These are phyloP conservation scores for Populus tomentosa DNA, from an alignment of 441 rosid genomes.

Conservation along the genomic window DNA sequence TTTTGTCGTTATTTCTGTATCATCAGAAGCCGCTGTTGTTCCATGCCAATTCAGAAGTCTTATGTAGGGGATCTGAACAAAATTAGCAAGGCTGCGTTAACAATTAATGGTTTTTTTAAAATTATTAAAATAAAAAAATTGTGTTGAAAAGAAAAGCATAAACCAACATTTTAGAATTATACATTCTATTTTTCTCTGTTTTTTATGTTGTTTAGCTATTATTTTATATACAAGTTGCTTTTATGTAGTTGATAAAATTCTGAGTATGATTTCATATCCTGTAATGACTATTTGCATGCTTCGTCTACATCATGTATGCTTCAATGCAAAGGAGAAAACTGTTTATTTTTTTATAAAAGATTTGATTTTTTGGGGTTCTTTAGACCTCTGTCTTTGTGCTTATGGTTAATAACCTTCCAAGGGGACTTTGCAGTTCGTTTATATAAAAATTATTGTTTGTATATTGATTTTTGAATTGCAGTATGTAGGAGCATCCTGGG, in stretches of 20 bases:
- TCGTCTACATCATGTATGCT: not conserved
- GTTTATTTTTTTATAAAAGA: no score
- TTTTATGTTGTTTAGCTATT: not conserved
- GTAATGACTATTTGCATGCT: not conserved
- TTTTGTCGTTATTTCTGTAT: not conserved
- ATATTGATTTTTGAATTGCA: constrained; percentile 10
- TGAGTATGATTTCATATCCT: not conserved
- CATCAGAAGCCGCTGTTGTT: not conserved
- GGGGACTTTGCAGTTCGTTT: not conserved
- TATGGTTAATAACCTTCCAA: not conserved
- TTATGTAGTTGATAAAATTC: not conserved
- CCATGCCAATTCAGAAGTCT: not conserved
- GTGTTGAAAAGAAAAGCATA: not conserved
- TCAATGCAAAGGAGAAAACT: not conserved
- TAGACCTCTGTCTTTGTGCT: not conserved
- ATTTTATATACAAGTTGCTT: not conserved
- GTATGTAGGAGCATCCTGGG: constrained; percentile 23
- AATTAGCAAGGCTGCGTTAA: not conserved
- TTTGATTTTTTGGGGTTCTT: no score
- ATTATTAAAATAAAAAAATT: not conserved
- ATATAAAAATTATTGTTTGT: not conserved
- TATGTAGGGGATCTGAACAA: not conserved
- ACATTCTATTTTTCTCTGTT: not conserved
- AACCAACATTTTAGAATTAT: not conserved
- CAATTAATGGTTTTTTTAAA: not conserved